Evolutionary conservation across 352 stramenopile species (phyloP).

Genomic region (Phytopythium oedochilum): DNA sequence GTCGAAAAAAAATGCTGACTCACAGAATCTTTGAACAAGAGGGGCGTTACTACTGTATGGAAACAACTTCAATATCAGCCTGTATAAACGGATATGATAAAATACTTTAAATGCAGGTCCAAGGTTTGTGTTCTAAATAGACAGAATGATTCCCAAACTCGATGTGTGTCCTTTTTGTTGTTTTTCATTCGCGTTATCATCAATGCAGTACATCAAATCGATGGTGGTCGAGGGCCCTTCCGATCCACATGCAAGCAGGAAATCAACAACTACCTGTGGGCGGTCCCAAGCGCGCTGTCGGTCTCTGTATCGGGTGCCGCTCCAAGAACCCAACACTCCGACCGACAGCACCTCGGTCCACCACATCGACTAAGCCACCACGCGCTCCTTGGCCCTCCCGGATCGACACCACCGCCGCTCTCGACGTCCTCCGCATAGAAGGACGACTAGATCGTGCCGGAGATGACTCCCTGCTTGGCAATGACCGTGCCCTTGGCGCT

Average conservation of each 20-base stretch:
- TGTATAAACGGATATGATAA: too few species aligned
- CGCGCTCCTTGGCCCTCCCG: neutral
- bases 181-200: neutral
- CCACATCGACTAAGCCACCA: neutral
- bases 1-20: too few species aligned
- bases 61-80: too few species aligned
- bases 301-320: neutral
- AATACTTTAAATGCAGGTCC: too few species aligned
- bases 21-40: too few species aligned
- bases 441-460: conserved; percentile 11
- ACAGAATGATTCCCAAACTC: too few species aligned
- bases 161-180: neutral
- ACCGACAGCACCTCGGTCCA: neutral
- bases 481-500: conserved; percentile 20
- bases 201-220: neutral
- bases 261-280: neutral
- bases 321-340: neutral
- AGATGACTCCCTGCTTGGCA: conserved; percentile 18
- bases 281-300: neutral
- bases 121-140: too few species aligned
- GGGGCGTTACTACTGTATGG: too few species aligned
- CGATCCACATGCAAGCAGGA: neutral
- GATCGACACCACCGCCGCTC: neutral
- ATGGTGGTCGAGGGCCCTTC: neutral
- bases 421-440: neutral